Conservation (phyloP, 208 protist genomes). For the Leishmania turanica region DNA sequence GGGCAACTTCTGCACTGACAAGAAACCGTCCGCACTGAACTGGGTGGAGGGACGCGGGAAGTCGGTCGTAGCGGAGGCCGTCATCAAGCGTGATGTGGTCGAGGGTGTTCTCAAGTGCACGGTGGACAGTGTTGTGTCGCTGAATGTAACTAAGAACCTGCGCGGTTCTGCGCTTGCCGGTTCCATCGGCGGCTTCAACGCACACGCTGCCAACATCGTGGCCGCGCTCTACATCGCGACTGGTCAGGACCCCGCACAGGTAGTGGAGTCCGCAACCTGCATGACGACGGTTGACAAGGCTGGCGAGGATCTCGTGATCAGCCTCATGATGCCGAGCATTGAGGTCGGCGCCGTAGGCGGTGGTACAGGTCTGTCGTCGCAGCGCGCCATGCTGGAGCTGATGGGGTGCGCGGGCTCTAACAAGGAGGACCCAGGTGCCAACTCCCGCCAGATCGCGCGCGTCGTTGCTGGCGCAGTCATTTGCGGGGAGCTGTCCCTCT, state of each 20-base stretch:
- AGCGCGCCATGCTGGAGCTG: slow-evolving; percentile 94
- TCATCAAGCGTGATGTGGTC: slow-evolving; percentile 92
- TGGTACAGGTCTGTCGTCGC: slow-evolving; percentile 95
- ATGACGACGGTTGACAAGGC: slow-evolving; percentile 96
- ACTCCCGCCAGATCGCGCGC: slow-evolving; percentile 93
- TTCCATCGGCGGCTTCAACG: slow-evolving; percentile 97
- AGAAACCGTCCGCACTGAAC: slow-evolving; percentile 98
- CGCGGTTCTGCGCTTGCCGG: slow-evolving; percentile 98
- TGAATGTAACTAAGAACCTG: slow-evolving; percentile 97
- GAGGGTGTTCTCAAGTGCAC: slow-evolving; percentile 94
- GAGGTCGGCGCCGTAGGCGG: slow-evolving; percentile 99
- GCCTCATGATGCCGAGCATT: slow-evolving; percentile 97
- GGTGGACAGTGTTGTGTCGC: slow-evolving; percentile 88
- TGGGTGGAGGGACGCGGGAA: slow-evolving; percentile 98
- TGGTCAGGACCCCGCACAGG: slow-evolving; percentile 99
- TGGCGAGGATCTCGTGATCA: slow-evolving; percentile 94
- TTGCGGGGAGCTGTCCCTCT: slow-evolving; percentile 97
- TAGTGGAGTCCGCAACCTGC: slow-evolving; percentile 97
- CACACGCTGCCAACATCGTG: slow-evolving; percentile 98
- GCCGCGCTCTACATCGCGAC: slow-evolving; percentile 97
- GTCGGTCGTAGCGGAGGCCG: slow-evolving; percentile 94
- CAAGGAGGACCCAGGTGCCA: slow-evolving; percentile 81
- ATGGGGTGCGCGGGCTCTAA: slow-evolving; percentile 91
- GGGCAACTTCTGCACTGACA: slow-evolving; percentile 99
- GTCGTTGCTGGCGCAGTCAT: slow-evolving; percentile 94